Percentiles rank a stretch among this genome's conserved stretches.
phyloP scores from a whole-genome alignment of 768 basidiomycete species.

The Kwoniella bestiolae region DNA sequence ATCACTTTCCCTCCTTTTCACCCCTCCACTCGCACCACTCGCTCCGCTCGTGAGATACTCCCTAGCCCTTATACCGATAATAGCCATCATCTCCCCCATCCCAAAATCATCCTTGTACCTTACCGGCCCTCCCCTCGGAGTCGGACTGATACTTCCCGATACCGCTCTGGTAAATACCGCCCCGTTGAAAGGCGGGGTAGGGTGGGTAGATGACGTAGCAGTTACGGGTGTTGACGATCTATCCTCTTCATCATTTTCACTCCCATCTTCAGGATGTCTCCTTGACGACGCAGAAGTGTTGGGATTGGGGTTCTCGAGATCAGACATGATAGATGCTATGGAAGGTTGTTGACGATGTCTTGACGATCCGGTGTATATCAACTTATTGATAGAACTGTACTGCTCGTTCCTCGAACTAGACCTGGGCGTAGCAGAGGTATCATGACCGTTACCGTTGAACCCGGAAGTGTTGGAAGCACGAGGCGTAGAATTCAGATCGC shows the following conservation, averaged over 20 bases:
- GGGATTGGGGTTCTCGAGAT: constrained; percentile 28
- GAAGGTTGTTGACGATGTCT: constrained; percentile 64
- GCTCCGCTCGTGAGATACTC: constrained; percentile 12
- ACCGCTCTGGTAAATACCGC: constrained; percentile 56
- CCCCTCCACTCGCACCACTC: not conserved
- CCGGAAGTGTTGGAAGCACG: constrained; percentile 15
- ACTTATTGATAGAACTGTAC: constrained; percentile 39
- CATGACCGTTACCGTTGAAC: constrained; percentile 10
- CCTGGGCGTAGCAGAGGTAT: not conserved
- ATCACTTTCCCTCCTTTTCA: not conserved
- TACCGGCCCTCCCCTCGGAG: constrained; percentile 40
- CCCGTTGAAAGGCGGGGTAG: constrained; percentile 41
- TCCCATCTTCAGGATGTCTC: constrained; percentile 24
- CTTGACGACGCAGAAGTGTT: not conserved
- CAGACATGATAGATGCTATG: constrained; percentile 73
- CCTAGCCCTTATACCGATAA: constrained; percentile 67
- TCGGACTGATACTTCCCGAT: constrained; percentile 62
- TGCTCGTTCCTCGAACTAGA: constrained; percentile 17
- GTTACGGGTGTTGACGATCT: constrained; percentile 50
- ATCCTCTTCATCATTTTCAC: constrained; percentile 17
- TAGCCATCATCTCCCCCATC: constrained; percentile 79
- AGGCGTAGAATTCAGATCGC: constrained; percentile 20
- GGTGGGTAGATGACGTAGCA: constrained; percentile 58
- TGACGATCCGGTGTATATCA: constrained; percentile 38
- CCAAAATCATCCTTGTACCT: constrained; percentile 75